Percentiles rank a stretch among this genome's conserved stretches.
Evolutionary conservation across 1,284 basidiomycete genomes (phyloP).

Genomic region (Ustanciosporium gigantosporum): DNA sequence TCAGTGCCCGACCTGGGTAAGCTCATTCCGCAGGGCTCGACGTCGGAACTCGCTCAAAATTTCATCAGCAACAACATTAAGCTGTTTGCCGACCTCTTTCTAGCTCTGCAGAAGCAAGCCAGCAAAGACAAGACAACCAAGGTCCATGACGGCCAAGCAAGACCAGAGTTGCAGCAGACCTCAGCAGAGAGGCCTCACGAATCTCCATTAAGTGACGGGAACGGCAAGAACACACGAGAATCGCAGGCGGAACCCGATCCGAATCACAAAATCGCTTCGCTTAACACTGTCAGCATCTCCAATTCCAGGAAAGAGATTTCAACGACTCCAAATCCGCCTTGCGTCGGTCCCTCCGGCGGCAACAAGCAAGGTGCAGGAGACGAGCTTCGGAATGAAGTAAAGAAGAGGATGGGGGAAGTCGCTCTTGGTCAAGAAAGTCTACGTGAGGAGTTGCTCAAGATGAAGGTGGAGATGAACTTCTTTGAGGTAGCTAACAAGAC

Average conservation of each 20-base stretch:
- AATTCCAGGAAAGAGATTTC: too few relatives aligned
- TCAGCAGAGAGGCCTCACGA: too few relatives aligned
- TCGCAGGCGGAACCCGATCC: too few relatives aligned
- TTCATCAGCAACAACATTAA: conserved; percentile 34
- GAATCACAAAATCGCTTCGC: too few relatives aligned
- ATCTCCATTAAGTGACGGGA: too few relatives aligned
- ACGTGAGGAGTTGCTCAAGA: conserved; percentile 36
- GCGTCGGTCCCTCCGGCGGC: too few relatives aligned
- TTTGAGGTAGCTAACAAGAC: conserved; percentile 38
- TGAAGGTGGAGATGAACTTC: conserved; percentile 37
- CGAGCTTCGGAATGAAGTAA: conserved; percentile 26
- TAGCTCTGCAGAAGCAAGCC: conserved; percentile 38
- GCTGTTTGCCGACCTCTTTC: conserved; percentile 37
- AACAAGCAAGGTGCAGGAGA: too few relatives aligned
- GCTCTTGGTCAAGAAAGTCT: conserved; percentile 22
- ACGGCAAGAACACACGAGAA: too few relatives aligned
- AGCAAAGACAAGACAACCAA: conserved; percentile 9
- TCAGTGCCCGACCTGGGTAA: conserved; percentile 35
- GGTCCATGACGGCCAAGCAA: conserved; percentile 3
- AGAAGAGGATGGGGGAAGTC: conserved; percentile 30
- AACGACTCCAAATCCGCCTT: too few relatives aligned
- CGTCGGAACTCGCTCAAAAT: conserved; percentile 21
- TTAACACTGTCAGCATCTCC: too few relatives aligned
- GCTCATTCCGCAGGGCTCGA: conserved; percentile 30
- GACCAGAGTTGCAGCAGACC: too few relatives aligned